phyloP scores from a whole-genome alignment of 192 early-diverging fungal species.

The Backusella psychrophila region DNA sequence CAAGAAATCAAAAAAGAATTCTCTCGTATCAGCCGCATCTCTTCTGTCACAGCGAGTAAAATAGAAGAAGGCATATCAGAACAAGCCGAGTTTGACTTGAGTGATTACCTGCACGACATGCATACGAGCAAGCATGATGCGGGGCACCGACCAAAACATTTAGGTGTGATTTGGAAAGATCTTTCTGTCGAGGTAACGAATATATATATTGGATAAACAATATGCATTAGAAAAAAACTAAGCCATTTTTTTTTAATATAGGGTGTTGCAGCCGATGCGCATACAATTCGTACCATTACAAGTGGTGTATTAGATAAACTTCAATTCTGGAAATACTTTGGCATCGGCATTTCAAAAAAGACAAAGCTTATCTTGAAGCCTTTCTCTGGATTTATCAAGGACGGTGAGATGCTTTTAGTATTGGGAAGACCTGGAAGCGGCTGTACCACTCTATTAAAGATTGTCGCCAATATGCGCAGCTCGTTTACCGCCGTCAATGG shows the following conservation, averaged over 20 bases:
- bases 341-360: neutral
- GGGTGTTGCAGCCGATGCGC: constrained; percentile 33
- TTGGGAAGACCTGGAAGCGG: constrained; percentile 71
- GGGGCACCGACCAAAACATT: constrained; percentile 15
- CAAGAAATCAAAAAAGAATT: constrained; percentile 23
- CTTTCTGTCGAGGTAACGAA: constrained; percentile 22
- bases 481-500: constrained; percentile 52
- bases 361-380: constrained; percentile 49
- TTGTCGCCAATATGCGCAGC: constrained; percentile 54
- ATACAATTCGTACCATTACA: constrained; percentile 25
- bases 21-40: constrained; percentile 21
- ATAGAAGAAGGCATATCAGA: constrained; percentile 23
- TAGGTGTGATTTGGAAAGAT: constrained; percentile 34
- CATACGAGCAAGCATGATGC: neutral
- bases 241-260: neutral
- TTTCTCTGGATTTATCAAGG: constrained; percentile 65
- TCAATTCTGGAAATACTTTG: neutral
- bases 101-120: constrained; percentile 23
- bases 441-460: constrained; percentile 60
- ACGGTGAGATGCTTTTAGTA: constrained; percentile 72
- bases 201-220: neutral
- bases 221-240: no score
- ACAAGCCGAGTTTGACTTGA: constrained; percentile 23
- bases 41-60: constrained; percentile 6
- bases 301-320: neutral